Evolutionary conservation across 257 asterid genomes (phyloP), one percentile per base, ranked within the genome.

Genomic region (Gynochthodes officinalis): DNA sequence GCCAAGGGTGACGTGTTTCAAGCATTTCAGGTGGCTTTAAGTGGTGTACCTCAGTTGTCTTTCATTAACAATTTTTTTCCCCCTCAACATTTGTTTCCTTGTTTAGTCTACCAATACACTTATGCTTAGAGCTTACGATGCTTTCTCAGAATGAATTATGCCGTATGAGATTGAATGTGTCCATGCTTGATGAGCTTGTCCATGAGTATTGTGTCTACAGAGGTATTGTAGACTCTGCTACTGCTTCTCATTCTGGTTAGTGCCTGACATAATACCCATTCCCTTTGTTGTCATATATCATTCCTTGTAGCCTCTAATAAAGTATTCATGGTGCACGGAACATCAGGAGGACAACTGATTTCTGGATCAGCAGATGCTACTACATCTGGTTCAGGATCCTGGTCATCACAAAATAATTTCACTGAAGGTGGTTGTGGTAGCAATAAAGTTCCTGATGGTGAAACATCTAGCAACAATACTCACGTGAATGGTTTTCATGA

Each of bases 181-280:
- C 94, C 18, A 64, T 89, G 72, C 88, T 95, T 79, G 99, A 95
- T 81, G 97, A 90, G 79, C 96, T 95, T 82, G 90, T 95, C 75
- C 96, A 69, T 11, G 99, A 95, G 84, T 92, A 92, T 75, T 95
- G 99, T 78, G 75, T 95, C 76, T 95, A 92, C 74, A 83, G 98
- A 87, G 99, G 98, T 50, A 87, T 95, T 28, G 89, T 90, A 77
- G 92, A 86, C 84, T 79, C 86, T 67, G 76, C 70, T 76, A 73
- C 75, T 30, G 67, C 74, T 19, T 75, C 76, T 35, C 79, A 62
- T 72, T 52, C 87, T 61, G 88, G 97, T 86, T 78, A 74, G 71
- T 81, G 50, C 66, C 54, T 64, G 53, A 71, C 54, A 73, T 68
- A 57, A 37, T 62, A 21, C 53, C 48, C 60, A 37, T 59, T 64